These are phyloP conservation scores for Glaciozyma antarctica DNA, from an alignment of 768 basidiomycete species.

Conservation along the genomic window DNA sequence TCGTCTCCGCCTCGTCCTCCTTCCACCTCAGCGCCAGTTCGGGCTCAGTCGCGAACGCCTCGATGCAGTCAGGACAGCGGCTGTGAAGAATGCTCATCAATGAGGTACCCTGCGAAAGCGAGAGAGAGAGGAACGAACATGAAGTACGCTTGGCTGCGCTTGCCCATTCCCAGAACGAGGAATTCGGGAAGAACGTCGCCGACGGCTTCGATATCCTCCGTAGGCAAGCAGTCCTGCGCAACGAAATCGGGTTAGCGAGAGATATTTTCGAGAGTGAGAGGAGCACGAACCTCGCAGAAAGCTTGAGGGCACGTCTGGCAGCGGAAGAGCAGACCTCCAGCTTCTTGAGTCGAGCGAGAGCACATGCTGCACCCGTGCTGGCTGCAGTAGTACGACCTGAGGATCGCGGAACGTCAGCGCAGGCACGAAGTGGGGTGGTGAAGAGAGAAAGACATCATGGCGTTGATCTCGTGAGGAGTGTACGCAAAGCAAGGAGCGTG, in stretches of 20 bases:
- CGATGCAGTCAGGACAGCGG: constrained; percentile 3
- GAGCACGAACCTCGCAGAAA: constrained; percentile 45
- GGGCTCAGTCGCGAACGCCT: not conserved
- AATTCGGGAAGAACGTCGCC: constrained; percentile 55
- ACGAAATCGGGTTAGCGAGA: not conserved
- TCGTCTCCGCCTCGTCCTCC: constrained; percentile 6
- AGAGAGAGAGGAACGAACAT: not conserved
- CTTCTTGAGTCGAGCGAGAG: constrained; percentile 43
- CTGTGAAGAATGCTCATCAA: not conserved
- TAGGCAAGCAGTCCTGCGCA: constrained; percentile 48
- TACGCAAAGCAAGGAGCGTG: constrained; percentile 49
- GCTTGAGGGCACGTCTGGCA: constrained; percentile 55
- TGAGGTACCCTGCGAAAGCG: not conserved
- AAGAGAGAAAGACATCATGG: not conserved
- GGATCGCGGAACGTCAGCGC: not conserved
- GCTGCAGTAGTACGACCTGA: not conserved
- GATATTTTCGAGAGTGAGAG: not conserved
- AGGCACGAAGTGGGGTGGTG: not conserved
- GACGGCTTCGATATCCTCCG: constrained; percentile 47
- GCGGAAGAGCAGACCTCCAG: constrained; percentile 54
- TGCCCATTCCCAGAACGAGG: constrained; percentile 9
- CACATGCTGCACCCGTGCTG: constrained; percentile 43
- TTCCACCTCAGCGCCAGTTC: constrained; percentile 1
- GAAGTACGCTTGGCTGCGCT: constrained; percentile 6
- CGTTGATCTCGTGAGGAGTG: constrained; percentile 37